phyloP scores from a whole-genome alignment of 139 green algal genomes.

The Auxenochlorella pyrenoidosa region DNA sequence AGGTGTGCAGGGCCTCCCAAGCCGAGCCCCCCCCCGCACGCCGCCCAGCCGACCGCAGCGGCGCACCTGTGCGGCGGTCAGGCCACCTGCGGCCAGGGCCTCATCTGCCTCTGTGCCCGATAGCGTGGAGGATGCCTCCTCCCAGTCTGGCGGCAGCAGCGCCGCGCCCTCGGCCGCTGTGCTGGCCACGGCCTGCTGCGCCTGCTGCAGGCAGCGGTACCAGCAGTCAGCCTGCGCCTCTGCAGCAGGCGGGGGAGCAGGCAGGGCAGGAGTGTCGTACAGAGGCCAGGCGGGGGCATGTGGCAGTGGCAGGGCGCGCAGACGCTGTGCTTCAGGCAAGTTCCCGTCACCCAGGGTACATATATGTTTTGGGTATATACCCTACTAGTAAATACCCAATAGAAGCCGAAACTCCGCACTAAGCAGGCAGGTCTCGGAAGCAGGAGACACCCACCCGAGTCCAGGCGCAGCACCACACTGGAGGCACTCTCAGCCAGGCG shows the following conservation, averaged over 20 bases:
- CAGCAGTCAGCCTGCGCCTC: conserved; percentile 45
- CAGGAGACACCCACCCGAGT: neutral
- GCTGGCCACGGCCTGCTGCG: conserved; percentile 42
- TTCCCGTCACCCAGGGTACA: no score
- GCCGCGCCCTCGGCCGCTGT: conserved; percentile 21
- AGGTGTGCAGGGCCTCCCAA: no score
- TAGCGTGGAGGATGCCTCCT: conserved; percentile 36
- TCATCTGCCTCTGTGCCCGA: conserved; percentile 38
- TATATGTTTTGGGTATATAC: no score
- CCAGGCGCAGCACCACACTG: conserved; percentile 47
- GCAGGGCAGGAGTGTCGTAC: neutral
- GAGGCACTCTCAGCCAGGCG: conserved; percentile 34
- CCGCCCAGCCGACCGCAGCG: no score
- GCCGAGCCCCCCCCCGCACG: no score
- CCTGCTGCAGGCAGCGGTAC: conserved; percentile 30
- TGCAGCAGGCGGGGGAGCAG: neutral
- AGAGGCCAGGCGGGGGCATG: no score
- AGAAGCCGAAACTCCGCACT: no score
- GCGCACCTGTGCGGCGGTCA: neutral
- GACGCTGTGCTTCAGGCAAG: no score
- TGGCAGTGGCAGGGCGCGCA: no score
- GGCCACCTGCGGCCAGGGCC: neutral
- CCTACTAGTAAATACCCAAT: no score
- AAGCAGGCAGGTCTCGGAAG: no score
- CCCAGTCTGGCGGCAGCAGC: conserved; percentile 36